Evolutionary conservation across 2,329 filamentous ascomycete genomes (phyloP).

Genomic region (Penicillium brevicompactum): DNA sequence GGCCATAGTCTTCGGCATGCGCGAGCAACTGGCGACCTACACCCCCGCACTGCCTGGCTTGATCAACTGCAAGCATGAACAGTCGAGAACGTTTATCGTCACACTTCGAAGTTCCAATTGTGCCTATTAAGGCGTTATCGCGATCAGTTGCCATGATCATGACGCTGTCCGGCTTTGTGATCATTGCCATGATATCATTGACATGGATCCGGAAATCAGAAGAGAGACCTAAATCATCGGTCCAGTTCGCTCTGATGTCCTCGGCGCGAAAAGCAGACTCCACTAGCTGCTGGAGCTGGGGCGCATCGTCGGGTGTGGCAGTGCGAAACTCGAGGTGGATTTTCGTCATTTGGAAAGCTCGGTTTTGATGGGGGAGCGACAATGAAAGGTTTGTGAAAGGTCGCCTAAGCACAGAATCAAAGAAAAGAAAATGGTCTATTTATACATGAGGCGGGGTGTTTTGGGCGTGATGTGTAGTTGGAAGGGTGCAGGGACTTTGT

Average conservation of each 20-base stretch:
- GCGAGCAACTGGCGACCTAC: constrained; percentile 28
- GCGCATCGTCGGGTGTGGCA: constrained; percentile 41
- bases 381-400: background rate
- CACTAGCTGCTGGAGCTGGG: constrained; percentile 39
- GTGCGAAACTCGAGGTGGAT: constrained; percentile 38
- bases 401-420: no score
- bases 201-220: constrained; percentile 25
- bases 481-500: background rate
- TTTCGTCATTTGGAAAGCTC: constrained; percentile 13
- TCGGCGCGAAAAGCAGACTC: constrained; percentile 45
- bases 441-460: background rate
- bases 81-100: constrained; percentile 18
- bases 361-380: no score
- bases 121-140: constrained; percentile 17
- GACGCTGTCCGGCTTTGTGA: constrained; percentile 29
- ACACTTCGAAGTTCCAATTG: constrained; percentile 23
- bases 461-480: background rate
- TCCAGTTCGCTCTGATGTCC: constrained; percentile 41
- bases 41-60: constrained; percentile 23
- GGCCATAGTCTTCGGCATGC: constrained; percentile 33
- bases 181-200: constrained; percentile 26
- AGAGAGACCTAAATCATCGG: constrained; percentile 35
- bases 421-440: background rate
- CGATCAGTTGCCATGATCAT: constrained; percentile 26
- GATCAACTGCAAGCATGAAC: constrained; percentile 29